These are phyloP conservation scores for Populus nigra DNA, from an alignment of 345 rosid species.

Conservation along the genomic window DNA sequence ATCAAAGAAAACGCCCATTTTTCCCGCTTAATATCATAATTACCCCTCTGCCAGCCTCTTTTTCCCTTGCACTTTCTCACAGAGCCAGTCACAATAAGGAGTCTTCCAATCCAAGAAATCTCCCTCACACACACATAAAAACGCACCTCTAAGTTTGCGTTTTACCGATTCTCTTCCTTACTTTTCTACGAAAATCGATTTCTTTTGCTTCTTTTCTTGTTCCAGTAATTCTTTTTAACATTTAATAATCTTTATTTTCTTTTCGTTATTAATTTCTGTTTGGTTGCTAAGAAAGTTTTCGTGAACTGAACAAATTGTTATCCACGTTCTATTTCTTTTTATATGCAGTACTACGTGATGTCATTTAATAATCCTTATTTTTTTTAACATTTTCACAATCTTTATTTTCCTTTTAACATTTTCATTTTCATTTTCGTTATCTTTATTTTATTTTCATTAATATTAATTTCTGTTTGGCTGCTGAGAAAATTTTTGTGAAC, in stretches of 20 bases:
- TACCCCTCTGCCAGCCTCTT: background rate
- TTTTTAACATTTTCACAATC: no score
- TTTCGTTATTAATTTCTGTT: background rate
- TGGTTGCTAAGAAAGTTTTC: background rate
- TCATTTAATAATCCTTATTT: no score
- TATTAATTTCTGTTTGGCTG: background rate
- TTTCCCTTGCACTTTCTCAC: no score
- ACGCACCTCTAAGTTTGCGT: no score
- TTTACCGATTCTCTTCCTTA: no score
- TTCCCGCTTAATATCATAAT: background rate
- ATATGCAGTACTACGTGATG: no score
- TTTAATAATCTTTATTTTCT: background rate
- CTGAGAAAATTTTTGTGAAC: background rate
- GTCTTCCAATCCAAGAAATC: no score
- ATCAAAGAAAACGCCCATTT: background rate
- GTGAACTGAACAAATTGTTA: background rate
- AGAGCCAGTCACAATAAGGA: no score
- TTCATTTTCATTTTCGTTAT: background rate
- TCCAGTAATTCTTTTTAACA: background rate
- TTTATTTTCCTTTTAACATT: background rate
- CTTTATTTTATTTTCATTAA: background rate
- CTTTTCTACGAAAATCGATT: background rate
- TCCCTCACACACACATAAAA: no score
- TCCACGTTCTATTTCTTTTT: no score
- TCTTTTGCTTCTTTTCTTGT: background rate